Base-by-base conservation (phyloP, 208 protist species). In the Leptomonas seymouri region DNA sequence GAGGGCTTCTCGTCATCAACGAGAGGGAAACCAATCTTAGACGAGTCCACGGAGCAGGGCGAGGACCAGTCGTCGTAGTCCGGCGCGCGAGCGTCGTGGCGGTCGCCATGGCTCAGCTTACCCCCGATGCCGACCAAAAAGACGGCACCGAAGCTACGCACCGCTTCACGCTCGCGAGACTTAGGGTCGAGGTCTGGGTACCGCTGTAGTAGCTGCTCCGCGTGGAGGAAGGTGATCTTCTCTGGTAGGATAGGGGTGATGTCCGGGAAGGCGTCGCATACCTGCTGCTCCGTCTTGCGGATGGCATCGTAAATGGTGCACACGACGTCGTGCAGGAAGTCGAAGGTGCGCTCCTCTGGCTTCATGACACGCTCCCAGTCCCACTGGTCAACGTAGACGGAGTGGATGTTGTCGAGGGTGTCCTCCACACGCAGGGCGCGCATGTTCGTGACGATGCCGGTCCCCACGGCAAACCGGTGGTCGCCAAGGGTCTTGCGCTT, bases 41-140 rank as follows among this genome's bases (percentile, higher is more conserved):
- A 51, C 34, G 62, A 69, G 69, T 79, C 55, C 9, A 81, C 49
- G 27, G 70, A 73, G 11, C 90, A 78, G 4, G 90, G 90, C n/a
- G 90, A 85, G 45, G 86, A 91, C 93, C 93, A 97, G 71, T 97
- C 93, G 69, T 97, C 93, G 79, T 97, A 97, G 82, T 97, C 93
- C 27, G 93, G 87, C 15, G 93, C 86, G 39, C 93, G 85, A 34
- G 76, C 83, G 69, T 97, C 93, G 74, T 97, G 93, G 59, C 62
- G 58, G 34, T 93, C 80, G 44, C 91, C 88, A 76, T 86, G 76
- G 80, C 77, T 93, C 21, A 97, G 78, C 57, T 82, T 85, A 44
- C 84, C 81, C 41, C 93, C 93, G 60, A 97, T 97, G 57, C 91
- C 90, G 68, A 95, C 84, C 18, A 97, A 81, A 70, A 96, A 97